phyloP scores from a whole-genome alignment of 2,329 filamentous ascomycete species.

The Apiospora pterosperma region DNA sequence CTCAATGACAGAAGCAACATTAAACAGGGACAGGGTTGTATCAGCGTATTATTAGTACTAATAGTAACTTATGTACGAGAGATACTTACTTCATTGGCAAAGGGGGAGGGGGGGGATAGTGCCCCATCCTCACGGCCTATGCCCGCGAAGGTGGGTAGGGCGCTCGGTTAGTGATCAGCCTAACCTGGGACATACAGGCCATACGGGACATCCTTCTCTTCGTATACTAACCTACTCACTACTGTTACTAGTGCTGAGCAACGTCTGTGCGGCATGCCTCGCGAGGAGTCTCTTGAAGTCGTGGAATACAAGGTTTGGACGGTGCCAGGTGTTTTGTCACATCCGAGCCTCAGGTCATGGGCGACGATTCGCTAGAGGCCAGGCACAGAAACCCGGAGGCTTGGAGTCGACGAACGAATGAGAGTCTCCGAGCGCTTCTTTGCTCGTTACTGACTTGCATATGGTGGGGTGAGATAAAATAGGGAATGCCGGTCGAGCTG shows the following conservation, averaged over 20 bases:
- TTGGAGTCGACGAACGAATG: not conserved
- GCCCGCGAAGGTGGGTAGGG: not conserved
- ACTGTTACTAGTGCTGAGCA: not conserved
- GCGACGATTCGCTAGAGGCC: not conserved
- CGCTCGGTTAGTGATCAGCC: not conserved
- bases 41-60: not conserved
- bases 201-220: not conserved
- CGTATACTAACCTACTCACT: not conserved
- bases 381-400: not conserved
- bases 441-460: not conserved
- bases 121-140: not conserved
- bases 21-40: not conserved
- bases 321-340: constrained; percentile 12
- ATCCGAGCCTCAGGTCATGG: constrained; percentile 3
- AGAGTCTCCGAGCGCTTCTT: not conserved
- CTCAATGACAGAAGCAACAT: constrained; percentile 4
- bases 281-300: not conserved
- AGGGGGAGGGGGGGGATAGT: not conserved
- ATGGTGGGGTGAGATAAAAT: not conserved
- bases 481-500: not conserved
- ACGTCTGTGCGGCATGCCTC: not conserved
- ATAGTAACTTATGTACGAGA: too few relatives aligned
- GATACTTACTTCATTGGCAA: too few relatives aligned
- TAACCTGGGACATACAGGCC: too few relatives aligned
- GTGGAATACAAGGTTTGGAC: constrained; percentile 6